Percentiles rank a stretch among this genome's conserved stretches.
Evolutionary conservation across 2,329 filamentous ascomycete genomes (phyloP).

Genomic region (Cercospora janseana): DNA sequence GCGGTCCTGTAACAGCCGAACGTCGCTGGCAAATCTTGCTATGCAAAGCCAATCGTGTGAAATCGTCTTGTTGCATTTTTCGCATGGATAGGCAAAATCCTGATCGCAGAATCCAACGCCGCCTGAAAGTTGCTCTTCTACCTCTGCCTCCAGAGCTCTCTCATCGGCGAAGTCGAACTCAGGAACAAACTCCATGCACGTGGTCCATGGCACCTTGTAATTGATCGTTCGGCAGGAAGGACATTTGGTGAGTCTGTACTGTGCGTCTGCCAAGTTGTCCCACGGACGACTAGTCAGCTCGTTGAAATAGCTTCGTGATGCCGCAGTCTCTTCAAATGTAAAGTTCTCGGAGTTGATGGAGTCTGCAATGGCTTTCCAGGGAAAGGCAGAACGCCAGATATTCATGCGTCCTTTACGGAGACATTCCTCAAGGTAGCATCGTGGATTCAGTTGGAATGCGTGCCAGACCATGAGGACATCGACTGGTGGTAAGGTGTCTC

Average conservation of each 20-base stretch:
- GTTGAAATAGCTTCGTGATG: conserved; percentile 50
- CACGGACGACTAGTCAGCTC: conserved; percentile 53
- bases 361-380: conserved; percentile 60
- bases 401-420: conserved; percentile 57
- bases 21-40: conserved; percentile 60
- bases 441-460: conserved; percentile 73
- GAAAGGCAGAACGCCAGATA: conserved; percentile 63
- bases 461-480: conserved; percentile 81
- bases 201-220: conserved; percentile 60
- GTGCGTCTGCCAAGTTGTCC: conserved; percentile 57
- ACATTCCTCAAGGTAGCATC: conserved; percentile 71
- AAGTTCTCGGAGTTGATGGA: conserved; percentile 60
- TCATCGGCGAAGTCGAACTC: not conserved
- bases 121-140: conserved; percentile 34
- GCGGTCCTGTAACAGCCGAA: conserved; percentile 48
- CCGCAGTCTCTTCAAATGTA: conserved; percentile 50
- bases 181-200: conserved; percentile 36
- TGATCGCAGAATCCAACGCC: conserved; percentile 63
- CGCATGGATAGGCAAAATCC: conserved; percentile 53
- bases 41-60: conserved; percentile 61
- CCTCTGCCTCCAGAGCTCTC: conserved; percentile 35
- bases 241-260: conserved; percentile 54
- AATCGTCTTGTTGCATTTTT: conserved; percentile 51
- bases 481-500: conserved; percentile 34
- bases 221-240: conserved; percentile 49